Base-by-base conservation (phyloP, 139 green algal genomes). In the Raphidocelis subcapitata region DNA sequence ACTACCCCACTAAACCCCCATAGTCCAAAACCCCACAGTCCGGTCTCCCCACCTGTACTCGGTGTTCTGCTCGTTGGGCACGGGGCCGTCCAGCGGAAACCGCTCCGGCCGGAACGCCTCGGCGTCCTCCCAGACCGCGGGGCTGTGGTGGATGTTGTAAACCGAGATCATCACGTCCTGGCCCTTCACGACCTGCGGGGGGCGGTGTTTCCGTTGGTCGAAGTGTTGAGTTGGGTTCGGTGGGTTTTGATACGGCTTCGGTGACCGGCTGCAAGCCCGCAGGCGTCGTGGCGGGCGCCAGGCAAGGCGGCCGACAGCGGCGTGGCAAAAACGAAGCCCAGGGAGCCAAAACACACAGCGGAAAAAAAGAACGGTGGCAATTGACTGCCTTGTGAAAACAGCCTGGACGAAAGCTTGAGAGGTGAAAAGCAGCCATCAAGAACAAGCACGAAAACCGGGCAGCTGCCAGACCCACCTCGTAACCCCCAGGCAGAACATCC, bases 161-260 rank as follows among this genome's bases (percentile, higher is more conserved):
- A 99, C 88, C 54, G 68, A 86, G 69, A 99, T 96, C 88, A 99
- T 97, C 16, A 99, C 86, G 76, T 99, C 96, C 81, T 99, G 96
- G 0, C 87, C 87, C 59, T 75, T 70, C 0, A 85, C 86, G 32
- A 97, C 87, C 86, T 88, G 79, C 49, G 33, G 12, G 31, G 3
- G 55, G 49, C 15, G 5, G 63, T 14, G 18, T 5, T 33, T 20
- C 15, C 14, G 21, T 57, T 41, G 63, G 36, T 32, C n/a, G n/a
- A n/a, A n/a, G n/a, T n/a, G n/a, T n/a, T n/a, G n/a, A n/a, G n/a
- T n/a, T n/a, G n/a, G n/a, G n/a, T n/a, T n/a, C n/a, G n/a, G n/a
- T n/a, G n/a, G n/a, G n/a, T n/a, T n/a, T n/a, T n/a, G n/a, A n/a
- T n/a, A n/a, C n/a, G n/a, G n/a, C n/a, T n/a, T n/a, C n/a, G n/a